phyloP scores from a whole-genome alignment of 495 filamentous ascomycete species.

The Talaromyces thailandensis region DNA sequence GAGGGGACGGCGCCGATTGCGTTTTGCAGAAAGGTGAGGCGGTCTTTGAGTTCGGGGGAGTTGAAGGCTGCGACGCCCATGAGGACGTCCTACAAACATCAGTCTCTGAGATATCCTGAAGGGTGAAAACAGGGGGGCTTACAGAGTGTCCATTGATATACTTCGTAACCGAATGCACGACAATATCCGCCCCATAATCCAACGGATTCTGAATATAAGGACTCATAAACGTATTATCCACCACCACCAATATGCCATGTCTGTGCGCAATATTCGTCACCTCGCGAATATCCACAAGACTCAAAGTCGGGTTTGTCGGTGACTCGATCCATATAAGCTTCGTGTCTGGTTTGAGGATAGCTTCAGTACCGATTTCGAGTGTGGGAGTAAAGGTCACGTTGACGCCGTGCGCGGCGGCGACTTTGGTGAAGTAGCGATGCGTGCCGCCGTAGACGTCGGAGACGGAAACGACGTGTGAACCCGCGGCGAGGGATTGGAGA shows the following conservation, averaged over 20 bases:
- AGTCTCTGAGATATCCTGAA: slow-evolving; percentile 6
- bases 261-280: slow-evolving; percentile 76
- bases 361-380: slow-evolving; percentile 77
- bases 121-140: slow-evolving; percentile 11
- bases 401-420: slow-evolving; percentile 89
- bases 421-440: slow-evolving; percentile 97
- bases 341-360: slow-evolving; percentile 79
- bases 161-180: slow-evolving; percentile 99
- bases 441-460: slow-evolving; percentile 98
- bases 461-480: slow-evolving; percentile 90
- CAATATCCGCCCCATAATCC: slow-evolving; percentile 90
- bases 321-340: slow-evolving; percentile 97
- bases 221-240: slow-evolving; percentile 96
- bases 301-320: slow-evolving; percentile 87
- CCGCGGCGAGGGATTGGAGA: slow-evolving; percentile 83
- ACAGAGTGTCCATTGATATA: slow-evolving; percentile 96
- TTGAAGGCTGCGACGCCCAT: slow-evolving; percentile 99
- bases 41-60: slow-evolving; percentile 62
- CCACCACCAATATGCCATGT: slow-evolving; percentile 86
- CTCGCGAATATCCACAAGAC: slow-evolving; percentile 81
- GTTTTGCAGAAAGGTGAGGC: slow-evolving; percentile 88
- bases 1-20: slow-evolving; percentile 93
- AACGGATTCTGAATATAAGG: slow-evolving; percentile 96
- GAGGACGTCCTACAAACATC: slow-evolving; percentile 68
- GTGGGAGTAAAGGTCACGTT: slow-evolving; percentile 86